Evolutionary conservation across 78 protist species (phyloP).

Genomic region (Chrysochromulina parva): DNA sequence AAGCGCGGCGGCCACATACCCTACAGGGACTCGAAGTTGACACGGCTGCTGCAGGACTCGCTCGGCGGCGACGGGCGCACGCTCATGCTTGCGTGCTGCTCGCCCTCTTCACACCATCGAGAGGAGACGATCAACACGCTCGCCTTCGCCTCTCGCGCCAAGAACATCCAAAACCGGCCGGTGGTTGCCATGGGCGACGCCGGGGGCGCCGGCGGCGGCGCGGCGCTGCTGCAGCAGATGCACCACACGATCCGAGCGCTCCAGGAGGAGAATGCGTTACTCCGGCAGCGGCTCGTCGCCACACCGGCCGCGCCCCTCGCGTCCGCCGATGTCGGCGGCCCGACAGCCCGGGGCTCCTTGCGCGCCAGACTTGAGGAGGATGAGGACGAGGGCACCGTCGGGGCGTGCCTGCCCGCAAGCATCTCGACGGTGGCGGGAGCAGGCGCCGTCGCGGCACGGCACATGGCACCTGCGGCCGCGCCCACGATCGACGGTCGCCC

Average conservation of each 20-base stretch:
- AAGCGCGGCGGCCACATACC: conserved; percentile 56
- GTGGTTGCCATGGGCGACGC: neutral
- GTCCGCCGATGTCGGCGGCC: neutral
- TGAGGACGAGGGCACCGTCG: neutral
- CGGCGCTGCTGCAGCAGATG: neutral
- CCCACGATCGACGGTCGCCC: neutral
- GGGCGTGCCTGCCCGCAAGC: neutral
- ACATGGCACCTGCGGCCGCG: neutral
- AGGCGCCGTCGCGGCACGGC: neutral
- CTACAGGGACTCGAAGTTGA: conserved; percentile 66
- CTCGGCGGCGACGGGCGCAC: conserved; percentile 60
- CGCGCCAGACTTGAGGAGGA: too few relatives aligned
- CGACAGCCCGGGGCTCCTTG: too few relatives aligned
- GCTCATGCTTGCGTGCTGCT: conserved; percentile 42
- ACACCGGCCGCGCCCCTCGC: neutral
- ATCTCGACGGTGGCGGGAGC: neutral
- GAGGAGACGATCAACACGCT: conserved; percentile 59
- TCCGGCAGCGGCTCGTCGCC: neutral
- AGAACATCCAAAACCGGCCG: conserved; percentile 47
- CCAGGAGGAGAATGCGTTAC: neutral
- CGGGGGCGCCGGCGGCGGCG: neutral
- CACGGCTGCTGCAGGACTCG: conserved; percentile 57
- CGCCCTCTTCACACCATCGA: neutral
- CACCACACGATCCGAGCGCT: neutral
- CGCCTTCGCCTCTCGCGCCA: conserved; percentile 49